A percentile compares a stretch with the other conserved stretches of the same genome.
phyloP scores from a whole-genome alignment of 345 rosid species.

The Microcos paniculata region DNA sequence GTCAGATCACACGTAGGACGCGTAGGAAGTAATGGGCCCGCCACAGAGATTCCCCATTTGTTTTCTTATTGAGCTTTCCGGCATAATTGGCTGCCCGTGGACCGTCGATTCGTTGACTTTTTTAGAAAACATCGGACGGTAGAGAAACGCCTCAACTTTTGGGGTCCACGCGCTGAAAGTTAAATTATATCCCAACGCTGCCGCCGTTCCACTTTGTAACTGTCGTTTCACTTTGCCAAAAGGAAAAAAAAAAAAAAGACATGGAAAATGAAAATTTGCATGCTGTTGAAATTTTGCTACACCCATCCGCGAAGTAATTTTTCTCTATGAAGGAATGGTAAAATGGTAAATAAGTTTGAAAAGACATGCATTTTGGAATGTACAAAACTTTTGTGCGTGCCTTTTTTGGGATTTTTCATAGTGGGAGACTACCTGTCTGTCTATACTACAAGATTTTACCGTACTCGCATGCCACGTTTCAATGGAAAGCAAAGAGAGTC shows the following conservation, averaged over 20 bases:
- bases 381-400: not conserved
- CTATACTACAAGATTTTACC: not conserved
- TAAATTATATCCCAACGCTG: not conserved
- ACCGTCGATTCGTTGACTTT: conserved; percentile 4
- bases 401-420: not conserved
- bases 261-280: no score
- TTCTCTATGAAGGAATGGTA: not conserved
- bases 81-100: not conserved
- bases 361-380: not conserved
- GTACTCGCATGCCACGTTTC: not conserved
- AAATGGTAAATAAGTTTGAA: not conserved
- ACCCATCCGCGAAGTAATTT: not conserved
- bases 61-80: not conserved
- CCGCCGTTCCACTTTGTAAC: not conserved
- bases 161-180: not conserved
- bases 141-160: not conserved
- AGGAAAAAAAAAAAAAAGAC: no score
- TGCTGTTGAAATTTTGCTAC: not conserved
- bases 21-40: not conserved
- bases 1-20: not conserved
- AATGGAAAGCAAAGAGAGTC: not conserved
- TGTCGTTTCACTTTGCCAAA: no score
- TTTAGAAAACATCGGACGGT: not conserved
- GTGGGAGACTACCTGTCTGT: not conserved
- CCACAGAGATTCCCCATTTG: not conserved